These are phyloP conservation scores for Phytopythium ostracodes DNA, from an alignment of 352 stramenopile species.

Conservation along the genomic window DNA sequence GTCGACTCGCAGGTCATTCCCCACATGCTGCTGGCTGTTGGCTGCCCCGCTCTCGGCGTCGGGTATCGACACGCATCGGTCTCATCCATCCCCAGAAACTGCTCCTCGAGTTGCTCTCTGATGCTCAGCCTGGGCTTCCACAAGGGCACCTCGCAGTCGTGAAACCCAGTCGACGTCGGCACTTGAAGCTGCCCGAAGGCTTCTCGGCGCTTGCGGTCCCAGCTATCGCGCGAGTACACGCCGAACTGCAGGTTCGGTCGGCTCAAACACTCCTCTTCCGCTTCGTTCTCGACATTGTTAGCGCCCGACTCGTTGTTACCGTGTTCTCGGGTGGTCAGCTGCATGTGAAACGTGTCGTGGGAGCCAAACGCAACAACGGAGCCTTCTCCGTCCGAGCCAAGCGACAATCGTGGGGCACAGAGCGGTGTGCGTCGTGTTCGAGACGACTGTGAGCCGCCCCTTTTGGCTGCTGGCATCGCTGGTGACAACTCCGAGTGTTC, in stretches of 20 bases:
- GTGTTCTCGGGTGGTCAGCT: not conserved
- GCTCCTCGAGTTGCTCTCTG: conserved; percentile 49
- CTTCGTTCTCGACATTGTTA: not conserved
- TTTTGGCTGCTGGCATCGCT: not conserved
- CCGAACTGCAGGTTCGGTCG: conserved; percentile 14
- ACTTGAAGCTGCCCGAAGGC: conserved; percentile 37
- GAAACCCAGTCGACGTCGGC: conserved; percentile 16
- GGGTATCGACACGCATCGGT: conserved; percentile 6
- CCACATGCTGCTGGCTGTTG: conserved; percentile 6
- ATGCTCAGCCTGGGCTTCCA: conserved; percentile 28
- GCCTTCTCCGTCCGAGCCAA: not conserved
- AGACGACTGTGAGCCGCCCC: not conserved
- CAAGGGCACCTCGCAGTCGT: conserved; percentile 35
- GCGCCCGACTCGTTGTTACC: not conserved
- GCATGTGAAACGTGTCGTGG: conserved; percentile 19
- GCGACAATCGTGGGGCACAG: conserved; percentile 13
- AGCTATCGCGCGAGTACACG: conserved; percentile 47
- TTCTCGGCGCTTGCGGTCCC: conserved; percentile 32
- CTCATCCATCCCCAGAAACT: conserved; percentile 50
- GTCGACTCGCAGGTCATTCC: conserved; percentile 36
- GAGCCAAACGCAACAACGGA: conserved; percentile 15
- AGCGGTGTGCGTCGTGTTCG: conserved; percentile 9
- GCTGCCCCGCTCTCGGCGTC: not conserved
- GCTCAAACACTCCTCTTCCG: not conserved
- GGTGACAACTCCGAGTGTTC: not conserved